Conservation (phyloP, 2,329 filamentous ascomycete species). For the Harringtonia lauricola region DNA sequence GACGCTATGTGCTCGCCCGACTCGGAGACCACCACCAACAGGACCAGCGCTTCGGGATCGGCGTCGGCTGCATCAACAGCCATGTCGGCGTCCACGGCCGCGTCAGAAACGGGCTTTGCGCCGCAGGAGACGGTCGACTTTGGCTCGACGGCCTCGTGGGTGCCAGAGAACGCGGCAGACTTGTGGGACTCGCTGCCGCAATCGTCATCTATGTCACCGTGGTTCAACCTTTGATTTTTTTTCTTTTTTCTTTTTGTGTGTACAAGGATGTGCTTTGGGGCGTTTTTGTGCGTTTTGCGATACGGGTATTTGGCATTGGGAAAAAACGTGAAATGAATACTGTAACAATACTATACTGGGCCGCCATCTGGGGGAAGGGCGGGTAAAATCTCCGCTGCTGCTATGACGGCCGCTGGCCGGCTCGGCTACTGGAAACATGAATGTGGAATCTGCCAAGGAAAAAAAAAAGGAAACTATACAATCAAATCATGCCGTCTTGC, state of each 20-base stretch:
- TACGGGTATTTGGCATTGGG: no score
- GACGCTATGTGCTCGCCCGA: no score
- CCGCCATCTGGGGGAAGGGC: no score
- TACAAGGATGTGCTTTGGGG: no score
- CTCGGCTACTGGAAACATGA: no score
- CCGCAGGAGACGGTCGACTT: neutral
- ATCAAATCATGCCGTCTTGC: neutral
- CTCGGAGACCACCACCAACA: neutral
- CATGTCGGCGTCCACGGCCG: neutral
- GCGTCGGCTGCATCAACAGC: neutral
- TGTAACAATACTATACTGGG: no score
- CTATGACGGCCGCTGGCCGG: neutral
- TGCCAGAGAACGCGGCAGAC: neutral
- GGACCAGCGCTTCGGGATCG: neutral
- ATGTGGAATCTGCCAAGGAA: no score
- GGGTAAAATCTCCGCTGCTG: neutral
- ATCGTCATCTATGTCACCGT: neutral
- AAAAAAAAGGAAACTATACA: neutral
- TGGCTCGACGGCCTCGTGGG: neutral
- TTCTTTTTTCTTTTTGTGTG: neutral
- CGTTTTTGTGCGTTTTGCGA: no score
- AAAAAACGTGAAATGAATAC: no score
- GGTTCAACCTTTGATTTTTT: constrained; percentile 7
- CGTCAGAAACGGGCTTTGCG: neutral
- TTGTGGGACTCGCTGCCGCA: constrained; percentile 6